phyloP scores from a whole-genome alignment of 331 rosid genomes.

The Quercus tomentella region DNA sequence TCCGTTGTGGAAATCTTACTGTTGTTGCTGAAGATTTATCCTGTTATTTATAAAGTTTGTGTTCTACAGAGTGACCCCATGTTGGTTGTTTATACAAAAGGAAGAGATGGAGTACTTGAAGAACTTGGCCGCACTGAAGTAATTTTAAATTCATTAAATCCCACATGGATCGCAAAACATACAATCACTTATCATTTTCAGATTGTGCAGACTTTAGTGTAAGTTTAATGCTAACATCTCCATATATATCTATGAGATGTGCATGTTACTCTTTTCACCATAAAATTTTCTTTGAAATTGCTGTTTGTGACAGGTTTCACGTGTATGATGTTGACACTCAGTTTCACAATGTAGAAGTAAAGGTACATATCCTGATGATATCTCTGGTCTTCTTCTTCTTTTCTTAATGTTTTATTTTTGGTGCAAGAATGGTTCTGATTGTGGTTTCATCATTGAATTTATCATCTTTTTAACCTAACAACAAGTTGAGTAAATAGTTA shows the following conservation, averaged over 20 bases:
- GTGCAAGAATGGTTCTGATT: slow-evolving; percentile 2
- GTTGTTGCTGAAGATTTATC: neutral
- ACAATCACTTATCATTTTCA: slow-evolving; percentile 69
- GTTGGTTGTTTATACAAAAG: slow-evolving; percentile 70
- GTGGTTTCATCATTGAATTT: neutral
- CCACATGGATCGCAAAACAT: slow-evolving; percentile 79
- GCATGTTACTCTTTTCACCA: slow-evolving; percentile 24
- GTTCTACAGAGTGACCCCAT: slow-evolving; percentile 86
- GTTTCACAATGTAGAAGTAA: slow-evolving; percentile 71
- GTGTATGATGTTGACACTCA: slow-evolving; percentile 84
- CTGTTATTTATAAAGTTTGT: slow-evolving; percentile 5
- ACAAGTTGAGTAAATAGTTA: neutral
- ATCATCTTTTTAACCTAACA: neutral
- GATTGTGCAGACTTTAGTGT: slow-evolving; percentile 87
- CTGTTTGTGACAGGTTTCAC: slow-evolving; percentile 61
- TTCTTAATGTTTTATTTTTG: neutral
- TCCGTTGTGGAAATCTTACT: slow-evolving; percentile 2
- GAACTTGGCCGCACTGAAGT: slow-evolving; percentile 95
- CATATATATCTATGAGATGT: slow-evolving; percentile 13
- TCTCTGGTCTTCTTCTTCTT: neutral
- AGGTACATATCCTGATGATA: slow-evolving; percentile 45
- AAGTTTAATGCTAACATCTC: slow-evolving; percentile 49
- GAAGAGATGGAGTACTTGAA: slow-evolving; percentile 71
- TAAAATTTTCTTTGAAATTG: slow-evolving; percentile 21
- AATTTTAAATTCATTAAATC: slow-evolving; percentile 72